Evolutionary conservation across 2,329 filamentous ascomycete species (phyloP), one percentile per base, ranked within the genome.

Genomic region (Aspergillus ochraceoroseus): DNA sequence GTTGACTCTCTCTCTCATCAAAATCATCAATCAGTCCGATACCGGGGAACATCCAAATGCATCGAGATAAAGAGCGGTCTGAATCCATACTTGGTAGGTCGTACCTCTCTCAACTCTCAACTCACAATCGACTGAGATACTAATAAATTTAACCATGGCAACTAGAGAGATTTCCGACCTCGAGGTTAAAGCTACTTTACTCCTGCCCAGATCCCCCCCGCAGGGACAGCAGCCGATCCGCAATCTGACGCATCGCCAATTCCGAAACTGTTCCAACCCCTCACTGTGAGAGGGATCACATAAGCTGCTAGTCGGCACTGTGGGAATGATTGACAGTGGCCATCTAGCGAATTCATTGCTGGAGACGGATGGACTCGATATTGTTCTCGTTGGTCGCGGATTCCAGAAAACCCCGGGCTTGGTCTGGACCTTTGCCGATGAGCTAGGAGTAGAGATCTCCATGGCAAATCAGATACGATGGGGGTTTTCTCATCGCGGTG

Each of bases 381-480:
- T 89, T 17, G 79, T 83, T 0, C 72, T 89, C 12, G 72, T 83
- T 1, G 89, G 78, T 0, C 73, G 87, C 40, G 82, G 84, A 57
- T 92, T 92, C 64, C 72, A 94, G 65, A 80, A 87, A 59, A 87
- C 94, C 58, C 85, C 88, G 0, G 80, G 85, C 40, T 79, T 87
- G 57, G 83, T 87, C 7, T 79, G 87, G 64, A 72, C 76, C 19
- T 82, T 77, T 49, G 88, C 86, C 0, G 76, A 85, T 43, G 77
- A 87, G 49, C 69, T 94, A 26, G 80, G 77, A 5, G 79, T 90
- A 4, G 68, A 79, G 42, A 78, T 88, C 2, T 72, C 81, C 51
- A 82, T 82, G 77, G 78, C 87, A 1, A 79, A 79, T 51, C 87
- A 94, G 62, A 79, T 79, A 36, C 62, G 74, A 26, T 79, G 75